A percentile compares a stretch with the other conserved stretches of the same genome.
These are phyloP conservation scores for Celoporthe dispersa DNA, from an alignment of 2,329 filamentous ascomycete species.

Conservation along the genomic window DNA sequence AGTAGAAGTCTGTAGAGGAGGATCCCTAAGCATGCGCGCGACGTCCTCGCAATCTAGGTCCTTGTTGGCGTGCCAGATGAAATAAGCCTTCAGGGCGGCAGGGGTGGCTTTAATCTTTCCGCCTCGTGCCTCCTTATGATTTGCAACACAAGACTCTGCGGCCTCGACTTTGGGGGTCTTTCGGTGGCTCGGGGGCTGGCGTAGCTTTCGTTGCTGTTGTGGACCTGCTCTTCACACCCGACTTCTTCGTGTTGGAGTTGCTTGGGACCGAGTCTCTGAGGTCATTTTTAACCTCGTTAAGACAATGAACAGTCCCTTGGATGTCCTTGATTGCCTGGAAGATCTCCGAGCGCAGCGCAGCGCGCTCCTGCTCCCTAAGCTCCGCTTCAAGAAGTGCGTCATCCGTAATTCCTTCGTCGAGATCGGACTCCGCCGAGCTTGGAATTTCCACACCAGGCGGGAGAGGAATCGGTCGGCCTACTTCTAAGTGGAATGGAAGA, in stretches of 20 bases:
- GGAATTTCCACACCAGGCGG: constrained; percentile 46
- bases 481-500: constrained; percentile 69
- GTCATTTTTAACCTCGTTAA: neutral
- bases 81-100: constrained; percentile 60
- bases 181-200: constrained; percentile 28
- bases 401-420: constrained; percentile 7
- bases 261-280: constrained; percentile 1
- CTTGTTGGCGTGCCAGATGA: constrained; percentile 63
- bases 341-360: neutral
- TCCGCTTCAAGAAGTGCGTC: constrained; percentile 23
- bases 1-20: constrained; percentile 60
- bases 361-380: neutral
- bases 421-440: constrained; percentile 38
- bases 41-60: constrained; percentile 53
- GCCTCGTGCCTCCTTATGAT: constrained; percentile 42
- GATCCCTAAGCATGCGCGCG: constrained; percentile 60
- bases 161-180: constrained; percentile 49
- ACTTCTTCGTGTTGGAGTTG: neutral
- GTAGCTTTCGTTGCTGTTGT: constrained; percentile 25
- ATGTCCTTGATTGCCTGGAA: neutral
- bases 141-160: constrained; percentile 45
- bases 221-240: constrained; percentile 22
- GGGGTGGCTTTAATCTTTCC: constrained; percentile 33
- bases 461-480: constrained; percentile 65
- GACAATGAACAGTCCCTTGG: neutral